Evolutionary conservation across 768 basidiomycete species (phyloP).

Genomic region (Mrakia frigida): DNA sequence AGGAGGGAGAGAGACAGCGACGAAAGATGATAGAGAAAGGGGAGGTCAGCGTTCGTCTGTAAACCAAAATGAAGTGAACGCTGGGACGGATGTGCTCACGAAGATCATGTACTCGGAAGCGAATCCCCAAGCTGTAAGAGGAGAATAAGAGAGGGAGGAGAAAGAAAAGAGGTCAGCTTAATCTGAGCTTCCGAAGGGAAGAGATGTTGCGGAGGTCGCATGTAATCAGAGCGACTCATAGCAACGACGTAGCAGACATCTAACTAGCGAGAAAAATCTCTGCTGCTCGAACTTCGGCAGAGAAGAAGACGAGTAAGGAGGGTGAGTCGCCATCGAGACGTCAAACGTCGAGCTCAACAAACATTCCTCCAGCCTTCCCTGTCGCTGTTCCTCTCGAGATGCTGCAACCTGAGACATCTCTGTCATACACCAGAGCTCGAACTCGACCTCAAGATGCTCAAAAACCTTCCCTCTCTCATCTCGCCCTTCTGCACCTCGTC

Average conservation of each 20-base stretch:
- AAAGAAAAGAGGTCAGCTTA: background rate
- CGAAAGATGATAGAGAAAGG: background rate
- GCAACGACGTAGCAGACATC: no score
- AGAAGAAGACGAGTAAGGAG: no score
- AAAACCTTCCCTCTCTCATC: background rate
- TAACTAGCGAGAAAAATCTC: no score
- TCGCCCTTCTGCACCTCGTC: background rate
- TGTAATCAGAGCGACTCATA: no score
- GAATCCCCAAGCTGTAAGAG: background rate
- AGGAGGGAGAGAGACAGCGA: background rate
- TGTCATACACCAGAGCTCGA: no score
- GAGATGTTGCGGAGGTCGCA: background rate
- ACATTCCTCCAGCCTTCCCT: no score
- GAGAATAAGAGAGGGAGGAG: background rate
- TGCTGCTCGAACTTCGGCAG: no score
- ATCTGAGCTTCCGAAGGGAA: background rate
- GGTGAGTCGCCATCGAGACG: no score
- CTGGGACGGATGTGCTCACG: background rate
- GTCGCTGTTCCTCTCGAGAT: no score
- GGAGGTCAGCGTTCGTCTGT: background rate
- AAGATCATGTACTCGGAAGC: constrained; percentile 12
- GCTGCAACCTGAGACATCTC: no score
- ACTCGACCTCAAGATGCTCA: no score
- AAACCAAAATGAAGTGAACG: background rate
- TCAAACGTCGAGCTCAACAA: no score